These are phyloP conservation scores for Lactarius deliciosus DNA, from an alignment of 768 basidiomycete species.

Conservation along the genomic window DNA sequence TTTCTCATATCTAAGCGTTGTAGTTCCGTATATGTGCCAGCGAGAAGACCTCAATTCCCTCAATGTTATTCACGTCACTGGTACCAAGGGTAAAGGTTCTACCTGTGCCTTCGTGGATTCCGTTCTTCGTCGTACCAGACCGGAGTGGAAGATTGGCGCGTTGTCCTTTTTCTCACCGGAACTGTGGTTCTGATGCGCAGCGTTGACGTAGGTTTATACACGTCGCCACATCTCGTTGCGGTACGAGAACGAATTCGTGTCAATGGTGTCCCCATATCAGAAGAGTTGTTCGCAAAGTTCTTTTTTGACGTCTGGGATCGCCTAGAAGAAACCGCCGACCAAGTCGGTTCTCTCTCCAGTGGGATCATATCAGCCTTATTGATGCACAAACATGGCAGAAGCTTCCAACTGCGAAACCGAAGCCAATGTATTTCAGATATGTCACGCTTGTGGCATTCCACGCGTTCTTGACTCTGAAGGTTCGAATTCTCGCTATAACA, in stretches of 20 bases:
- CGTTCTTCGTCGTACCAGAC: conserved; percentile 71
- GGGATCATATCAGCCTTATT: background rate
- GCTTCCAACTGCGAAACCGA: conserved; percentile 53
- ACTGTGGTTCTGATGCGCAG: background rate
- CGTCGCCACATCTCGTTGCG: conserved; percentile 93
- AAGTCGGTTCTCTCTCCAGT: conserved; percentile 44
- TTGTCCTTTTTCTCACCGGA: background rate
- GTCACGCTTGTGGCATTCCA: conserved; percentile 92
- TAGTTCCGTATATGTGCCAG: conserved; percentile 41
- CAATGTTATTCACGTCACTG: conserved; percentile 95
- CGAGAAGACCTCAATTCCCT: conserved; percentile 79
- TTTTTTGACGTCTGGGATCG: conserved; percentile 97
- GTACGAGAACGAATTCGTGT: conserved; percentile 95
- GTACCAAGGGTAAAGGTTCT: conserved; percentile 98
- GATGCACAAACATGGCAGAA: conserved; percentile 41
- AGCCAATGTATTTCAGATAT: conserved; percentile 94
- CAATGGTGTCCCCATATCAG: conserved; percentile 86
- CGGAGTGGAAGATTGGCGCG: conserved; percentile 81
- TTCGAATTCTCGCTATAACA: conserved; percentile 25
- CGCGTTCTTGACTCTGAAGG: conserved; percentile 75
- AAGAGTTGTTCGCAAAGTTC: conserved; percentile 83
- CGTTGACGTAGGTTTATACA: conserved; percentile 73
- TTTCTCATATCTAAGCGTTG: conserved; percentile 27
- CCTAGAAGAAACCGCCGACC: conserved; percentile 59
- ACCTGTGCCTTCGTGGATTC: conserved; percentile 92